A percentile compares a stretch with the other conserved stretches of the same genome.
These are phyloP conservation scores for Fraxinus dipetala DNA, from an alignment of 305 asterid genomes.

Conservation along the genomic window DNA sequence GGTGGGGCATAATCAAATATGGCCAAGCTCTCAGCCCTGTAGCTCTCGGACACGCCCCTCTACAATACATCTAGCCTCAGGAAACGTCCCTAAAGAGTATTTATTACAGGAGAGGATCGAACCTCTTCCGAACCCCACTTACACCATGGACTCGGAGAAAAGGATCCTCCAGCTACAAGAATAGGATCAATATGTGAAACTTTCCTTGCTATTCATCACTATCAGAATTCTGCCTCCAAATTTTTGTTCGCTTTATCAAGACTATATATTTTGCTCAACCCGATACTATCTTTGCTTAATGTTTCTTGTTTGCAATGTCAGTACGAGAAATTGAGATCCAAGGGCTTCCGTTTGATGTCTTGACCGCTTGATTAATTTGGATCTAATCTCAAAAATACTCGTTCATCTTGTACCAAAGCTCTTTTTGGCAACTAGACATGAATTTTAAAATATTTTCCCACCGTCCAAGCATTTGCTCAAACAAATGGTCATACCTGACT, in stretches of 20 bases:
- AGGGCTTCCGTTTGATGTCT: neutral
- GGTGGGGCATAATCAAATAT: neutral
- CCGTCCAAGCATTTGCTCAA: neutral
- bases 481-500: neutral
- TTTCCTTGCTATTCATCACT: neutral
- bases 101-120: neutral
- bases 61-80: neutral
- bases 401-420: neutral
- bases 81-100: neutral
- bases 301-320: neutral
- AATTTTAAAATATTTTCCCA: neutral
- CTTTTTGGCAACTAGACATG: neutral
- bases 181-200: neutral
- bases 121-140: neutral
- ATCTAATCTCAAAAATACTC: neutral
- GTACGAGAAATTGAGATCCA: neutral
- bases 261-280: neutral
- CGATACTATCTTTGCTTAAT: neutral
- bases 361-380: neutral
- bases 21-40: neutral
- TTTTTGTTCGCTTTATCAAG: neutral
- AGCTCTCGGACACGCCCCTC: neutral
- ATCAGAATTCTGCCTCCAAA: neutral
- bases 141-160: neutral
- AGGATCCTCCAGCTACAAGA: neutral